Conservation (phyloP, 2,329 filamentous ascomycete genomes). For the Hypoxylon rubiginosum region DNA sequence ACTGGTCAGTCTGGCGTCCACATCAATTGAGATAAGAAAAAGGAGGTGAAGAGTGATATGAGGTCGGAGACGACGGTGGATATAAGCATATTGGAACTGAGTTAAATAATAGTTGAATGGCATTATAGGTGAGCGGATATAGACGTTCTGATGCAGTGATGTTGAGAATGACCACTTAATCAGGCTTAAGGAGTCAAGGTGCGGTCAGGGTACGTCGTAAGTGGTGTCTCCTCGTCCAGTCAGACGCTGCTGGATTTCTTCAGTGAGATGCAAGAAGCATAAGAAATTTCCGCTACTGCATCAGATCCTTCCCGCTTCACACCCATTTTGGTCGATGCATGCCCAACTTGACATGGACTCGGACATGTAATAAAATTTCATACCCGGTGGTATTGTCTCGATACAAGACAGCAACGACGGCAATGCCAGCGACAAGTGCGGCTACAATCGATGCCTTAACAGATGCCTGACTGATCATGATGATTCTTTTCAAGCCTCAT, state of each 20-base stretch:
- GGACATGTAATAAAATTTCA: constrained; percentile 35
- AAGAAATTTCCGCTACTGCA: constrained; percentile 39
- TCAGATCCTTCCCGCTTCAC: constrained; percentile 35
- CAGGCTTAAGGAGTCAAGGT: constrained; percentile 27
- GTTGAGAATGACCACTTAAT: constrained; percentile 23
- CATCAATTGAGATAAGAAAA: constrained; percentile 6
- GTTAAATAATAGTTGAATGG: constrained; percentile 9
- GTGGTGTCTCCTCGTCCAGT: constrained; percentile 28
- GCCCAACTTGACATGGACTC: constrained; percentile 14
- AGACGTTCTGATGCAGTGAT: constrained; percentile 19
- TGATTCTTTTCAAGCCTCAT: constrained; percentile 12
- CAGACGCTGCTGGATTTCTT: constrained; percentile 38
- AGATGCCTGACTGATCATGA: constrained; percentile 40
- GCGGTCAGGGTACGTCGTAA: constrained; percentile 37
- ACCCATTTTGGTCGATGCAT: constrained; percentile 21
- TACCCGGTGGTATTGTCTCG: constrained; percentile 41
- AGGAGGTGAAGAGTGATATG: not conserved
- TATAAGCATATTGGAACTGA: constrained; percentile 20
- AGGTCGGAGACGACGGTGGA: constrained; percentile 8
- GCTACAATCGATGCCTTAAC: constrained; percentile 37
- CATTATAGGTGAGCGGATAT: constrained; percentile 26
- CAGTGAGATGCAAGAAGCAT: constrained; percentile 36
- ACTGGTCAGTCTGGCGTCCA: constrained; percentile 26
- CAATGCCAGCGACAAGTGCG: constrained; percentile 40
- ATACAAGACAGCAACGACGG: constrained; percentile 38